Evolutionary conservation across 306 rosid species (phyloP), one percentile per base, ranked within the genome.

Genomic region (Sicyos edulis): DNA sequence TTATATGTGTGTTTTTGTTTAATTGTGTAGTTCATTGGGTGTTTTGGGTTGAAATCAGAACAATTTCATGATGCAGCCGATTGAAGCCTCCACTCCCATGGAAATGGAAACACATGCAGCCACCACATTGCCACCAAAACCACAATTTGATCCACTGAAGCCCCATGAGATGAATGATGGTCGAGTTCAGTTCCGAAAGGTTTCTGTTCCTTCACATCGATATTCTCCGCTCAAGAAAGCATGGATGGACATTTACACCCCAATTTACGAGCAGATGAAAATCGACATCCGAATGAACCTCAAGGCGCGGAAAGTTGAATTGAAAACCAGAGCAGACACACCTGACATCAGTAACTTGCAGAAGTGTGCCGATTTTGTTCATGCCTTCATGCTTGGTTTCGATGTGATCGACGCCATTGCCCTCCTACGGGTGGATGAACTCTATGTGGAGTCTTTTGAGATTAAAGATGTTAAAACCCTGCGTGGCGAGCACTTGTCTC

Each of bases 151-250:
- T 58, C 89, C 97, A 57, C 79, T 88, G 82, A 91, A 86, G 76
- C 86, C 97, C 67, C 93, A 87, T 84, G 97, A 89, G 84, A 88
- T 91, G 86, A 84, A 89, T 13, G 86, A 88, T 87, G 96, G 93
- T 24, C 85, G 71, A 75, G 86, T 91, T 76, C 97, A 91, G 74
- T 91, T 91, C 67, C 83, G 88, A 22, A 87, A 83, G 76, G 92
- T 91, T 64, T 81, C 90, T 4, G 97, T 91, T 75, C 97, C 97
- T 3, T 88, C 86, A 0, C 93, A 91, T 82, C 89, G 97, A 2
- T 91, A 84, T 40, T 77, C 92, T 0, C 97, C 96, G 52, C 96
- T 91, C 71, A 91, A 86, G 88, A 91, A 91, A 79, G 81, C 78
- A 53, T 91, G 97, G 96, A 84, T 91, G 97, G 93, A 89, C 1